phyloP scores from a whole-genome alignment of 2,329 filamentous ascomycete species.

The Tricladium varicosporioides region DNA sequence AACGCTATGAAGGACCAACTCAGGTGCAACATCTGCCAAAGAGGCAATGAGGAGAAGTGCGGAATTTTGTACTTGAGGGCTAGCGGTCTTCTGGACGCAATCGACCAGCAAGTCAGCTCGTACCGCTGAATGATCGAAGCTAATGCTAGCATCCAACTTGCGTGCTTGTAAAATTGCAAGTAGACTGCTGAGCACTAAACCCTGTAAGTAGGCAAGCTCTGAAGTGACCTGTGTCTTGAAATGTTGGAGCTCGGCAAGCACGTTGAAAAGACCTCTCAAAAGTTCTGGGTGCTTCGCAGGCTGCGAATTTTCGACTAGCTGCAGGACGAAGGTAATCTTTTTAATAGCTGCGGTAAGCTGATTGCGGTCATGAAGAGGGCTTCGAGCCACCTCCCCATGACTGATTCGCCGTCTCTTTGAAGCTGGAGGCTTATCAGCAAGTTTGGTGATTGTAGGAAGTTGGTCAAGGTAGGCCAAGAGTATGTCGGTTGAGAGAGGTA shows the following conservation, averaged over 20 bases:
- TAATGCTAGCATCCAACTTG: slow-evolving; percentile 57
- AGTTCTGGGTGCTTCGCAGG: slow-evolving; percentile 75
- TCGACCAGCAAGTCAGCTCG: slow-evolving; percentile 90
- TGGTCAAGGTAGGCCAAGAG: slow-evolving; percentile 71
- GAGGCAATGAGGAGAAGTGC: slow-evolving; percentile 85
- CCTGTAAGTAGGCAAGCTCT: slow-evolving; percentile 87
- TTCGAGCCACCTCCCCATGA: slow-evolving; percentile 63
- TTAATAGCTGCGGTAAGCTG: slow-evolving; percentile 68
- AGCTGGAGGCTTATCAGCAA: slow-evolving; percentile 69
- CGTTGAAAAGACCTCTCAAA: slow-evolving; percentile 75
- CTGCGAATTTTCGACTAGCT: slow-evolving; percentile 79
- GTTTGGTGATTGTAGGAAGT: slow-evolving; percentile 69
- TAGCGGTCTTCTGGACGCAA: slow-evolving; percentile 87
- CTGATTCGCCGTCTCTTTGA: slow-evolving; percentile 80
- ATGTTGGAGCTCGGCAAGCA: slow-evolving; percentile 83
- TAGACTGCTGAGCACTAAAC: slow-evolving; percentile 77
- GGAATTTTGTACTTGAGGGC: slow-evolving; percentile 89
- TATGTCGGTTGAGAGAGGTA: slow-evolving; percentile 71
- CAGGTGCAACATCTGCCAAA: slow-evolving; percentile 82
- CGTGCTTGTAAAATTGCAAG: slow-evolving; percentile 80
- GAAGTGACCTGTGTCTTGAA: slow-evolving; percentile 79
- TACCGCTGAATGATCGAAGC: slow-evolving; percentile 75
- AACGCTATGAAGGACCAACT: slow-evolving; percentile 90
- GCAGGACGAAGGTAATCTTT: slow-evolving; percentile 81
- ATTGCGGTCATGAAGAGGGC: slow-evolving; percentile 59